These are phyloP conservation scores for Gyromitra esculenta DNA, from an alignment of 2,329 filamentous ascomycete genomes.

Conservation along the genomic window DNA sequence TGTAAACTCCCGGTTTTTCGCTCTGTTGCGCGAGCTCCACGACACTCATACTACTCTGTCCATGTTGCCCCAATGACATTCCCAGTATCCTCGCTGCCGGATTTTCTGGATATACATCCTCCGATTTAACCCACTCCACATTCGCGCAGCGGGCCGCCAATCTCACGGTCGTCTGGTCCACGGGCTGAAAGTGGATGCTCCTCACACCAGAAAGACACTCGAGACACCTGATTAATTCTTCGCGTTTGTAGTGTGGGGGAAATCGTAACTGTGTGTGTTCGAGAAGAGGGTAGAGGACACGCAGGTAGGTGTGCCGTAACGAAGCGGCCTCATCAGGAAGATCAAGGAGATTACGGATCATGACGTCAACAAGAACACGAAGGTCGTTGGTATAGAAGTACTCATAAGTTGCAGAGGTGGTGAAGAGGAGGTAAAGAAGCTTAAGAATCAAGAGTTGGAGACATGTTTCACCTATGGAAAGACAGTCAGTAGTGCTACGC, in stretches of 20 bases:
- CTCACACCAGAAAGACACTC: conserved; percentile 74
- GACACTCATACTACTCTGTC: conserved; percentile 78
- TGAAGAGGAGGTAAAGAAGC: conserved; percentile 93
- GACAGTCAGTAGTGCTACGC: conserved; percentile 7
- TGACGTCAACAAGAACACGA: conserved; percentile 91
- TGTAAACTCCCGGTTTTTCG: conserved; percentile 83
- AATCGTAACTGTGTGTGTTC: conserved; percentile 89
- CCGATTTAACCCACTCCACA: conserved; percentile 73
- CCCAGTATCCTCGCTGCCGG: conserved; percentile 69
- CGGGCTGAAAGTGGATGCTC: conserved; percentile 79
- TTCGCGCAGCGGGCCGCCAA: conserved; percentile 78
- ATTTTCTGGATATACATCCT: conserved; percentile 60
- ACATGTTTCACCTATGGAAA: conserved; percentile 76
- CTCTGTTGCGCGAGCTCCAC: conserved; percentile 80
- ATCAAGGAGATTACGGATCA: conserved; percentile 95
- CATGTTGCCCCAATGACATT: conserved; percentile 75
- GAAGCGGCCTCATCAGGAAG: conserved; percentile 78
- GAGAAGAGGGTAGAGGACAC: conserved; percentile 88
- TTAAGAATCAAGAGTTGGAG: conserved; percentile 96
- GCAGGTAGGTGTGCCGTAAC: conserved; percentile 90
- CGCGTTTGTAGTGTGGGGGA: conserved; percentile 88
- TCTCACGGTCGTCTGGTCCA: conserved; percentile 80
- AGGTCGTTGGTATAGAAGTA: conserved; percentile 99
- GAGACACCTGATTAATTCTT: conserved; percentile 82
- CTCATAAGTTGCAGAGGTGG: conserved; percentile 88